Evolutionary conservation across 1,139 yeast species (phyloP).

Genomic region (Meyerozyma elateridarum): DNA sequence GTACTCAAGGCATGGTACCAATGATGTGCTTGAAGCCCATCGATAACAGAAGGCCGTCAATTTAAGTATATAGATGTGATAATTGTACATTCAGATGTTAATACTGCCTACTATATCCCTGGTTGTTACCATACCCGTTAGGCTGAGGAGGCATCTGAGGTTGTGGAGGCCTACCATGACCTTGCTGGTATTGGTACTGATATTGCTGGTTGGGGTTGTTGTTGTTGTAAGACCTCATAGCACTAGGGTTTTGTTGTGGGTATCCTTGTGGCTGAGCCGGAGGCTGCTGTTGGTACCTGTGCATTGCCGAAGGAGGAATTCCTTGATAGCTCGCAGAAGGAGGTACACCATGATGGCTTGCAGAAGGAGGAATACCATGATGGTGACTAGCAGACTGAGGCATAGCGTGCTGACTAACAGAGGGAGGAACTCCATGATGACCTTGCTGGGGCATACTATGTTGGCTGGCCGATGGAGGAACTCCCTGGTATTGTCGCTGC

Average conservation of each 20-base stretch:
- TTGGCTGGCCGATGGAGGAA: constrained; percentile 8
- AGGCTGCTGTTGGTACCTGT: too few species aligned
- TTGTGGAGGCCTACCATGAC: too few species aligned
- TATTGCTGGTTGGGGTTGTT: constrained; percentile 8
- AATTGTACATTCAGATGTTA: neutral
- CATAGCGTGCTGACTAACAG: constrained; percentile 5
- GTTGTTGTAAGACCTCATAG: constrained; percentile 6
- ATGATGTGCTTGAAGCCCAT: constrained; percentile 23
- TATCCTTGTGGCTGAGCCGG: too few species aligned
- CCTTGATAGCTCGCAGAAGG: constrained; percentile 7
- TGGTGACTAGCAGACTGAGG: too few species aligned
- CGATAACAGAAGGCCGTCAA: neutral
- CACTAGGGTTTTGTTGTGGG: neutral
- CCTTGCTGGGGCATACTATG: constrained; percentile 5
- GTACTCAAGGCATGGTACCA: constrained; percentile 32
- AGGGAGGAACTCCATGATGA: constrained; percentile 6
- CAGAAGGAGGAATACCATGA: constrained; percentile 11
- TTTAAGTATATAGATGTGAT: constrained; percentile 1
- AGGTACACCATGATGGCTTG: constrained; percentile 5
- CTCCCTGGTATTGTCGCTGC: constrained; percentile 6
- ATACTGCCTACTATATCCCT: too few species aligned
- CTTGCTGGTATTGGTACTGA: constrained; percentile 6
- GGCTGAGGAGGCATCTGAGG: constrained; percentile 7
- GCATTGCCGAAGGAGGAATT: too few species aligned
- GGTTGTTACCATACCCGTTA: too few species aligned